These are phyloP conservation scores for Acanthamoeba sp. DNA, from an alignment of 208 protist species.

Conservation along the genomic window DNA sequence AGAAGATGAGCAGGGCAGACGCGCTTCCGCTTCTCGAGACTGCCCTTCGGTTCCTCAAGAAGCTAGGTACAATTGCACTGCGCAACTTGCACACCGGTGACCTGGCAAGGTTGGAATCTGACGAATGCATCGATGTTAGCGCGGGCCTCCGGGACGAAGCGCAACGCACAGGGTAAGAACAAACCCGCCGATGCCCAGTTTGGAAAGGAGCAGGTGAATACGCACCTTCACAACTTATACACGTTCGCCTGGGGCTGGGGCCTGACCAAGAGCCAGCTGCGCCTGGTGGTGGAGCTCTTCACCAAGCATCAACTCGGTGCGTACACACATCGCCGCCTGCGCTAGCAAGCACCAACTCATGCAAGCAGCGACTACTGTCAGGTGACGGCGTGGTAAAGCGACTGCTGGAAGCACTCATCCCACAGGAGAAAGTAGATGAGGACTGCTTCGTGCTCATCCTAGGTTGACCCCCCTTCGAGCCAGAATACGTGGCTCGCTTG, in stretches of 20 bases:
- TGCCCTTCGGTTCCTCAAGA: neutral
- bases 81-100: neutral
- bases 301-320: neutral
- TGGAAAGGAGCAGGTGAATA: neutral
- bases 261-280: neutral
- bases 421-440: conserved; percentile 14
- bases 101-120: no score
- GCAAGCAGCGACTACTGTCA: neutral
- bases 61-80: neutral
- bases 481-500: no score
- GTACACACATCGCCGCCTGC: neutral
- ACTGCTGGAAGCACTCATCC: neutral
- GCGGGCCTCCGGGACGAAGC: neutral
- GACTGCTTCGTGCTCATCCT: conserved; percentile 13
- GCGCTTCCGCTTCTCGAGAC: neutral
- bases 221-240: conserved; percentile 38
- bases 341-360: neutral
- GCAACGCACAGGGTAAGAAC: neutral
- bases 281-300: neutral
- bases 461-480: neutral
- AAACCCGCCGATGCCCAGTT: neutral
- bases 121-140: no score
- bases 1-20: neutral
- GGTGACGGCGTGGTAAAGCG: neutral
- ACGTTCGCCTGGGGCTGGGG: neutral